Conservation (phyloP, 495 filamentous ascomycete species). For the Podospora anserina region DNA sequence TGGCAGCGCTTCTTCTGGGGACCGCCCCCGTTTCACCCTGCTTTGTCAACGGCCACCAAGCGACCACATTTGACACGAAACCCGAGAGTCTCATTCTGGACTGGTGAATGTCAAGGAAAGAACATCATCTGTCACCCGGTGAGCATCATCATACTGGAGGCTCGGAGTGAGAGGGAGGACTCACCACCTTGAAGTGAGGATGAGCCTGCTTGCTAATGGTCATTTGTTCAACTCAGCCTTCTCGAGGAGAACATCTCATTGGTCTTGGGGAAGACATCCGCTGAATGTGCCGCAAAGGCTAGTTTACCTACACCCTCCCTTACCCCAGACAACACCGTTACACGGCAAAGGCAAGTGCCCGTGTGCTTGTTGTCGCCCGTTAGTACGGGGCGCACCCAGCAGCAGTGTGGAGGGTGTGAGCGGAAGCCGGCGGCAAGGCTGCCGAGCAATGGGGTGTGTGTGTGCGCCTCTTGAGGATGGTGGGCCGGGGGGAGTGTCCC, state of each 20-base stretch:
- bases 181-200: not conserved
- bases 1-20: constrained; percentile 6
- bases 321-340: not conserved
- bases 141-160: not conserved
- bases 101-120: not conserved
- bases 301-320: constrained; percentile 5
- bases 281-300: not conserved
- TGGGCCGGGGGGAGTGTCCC: not conserved
- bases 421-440: constrained; percentile 11
- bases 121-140: constrained; percentile 16
- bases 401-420: not conserved
- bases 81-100: not conserved
- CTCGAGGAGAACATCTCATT: constrained; percentile 1
- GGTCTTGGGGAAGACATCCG: constrained; percentile 11
- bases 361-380: not conserved
- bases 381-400: not conserved
- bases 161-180: not conserved
- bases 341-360: not conserved
- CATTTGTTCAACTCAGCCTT: constrained; percentile 22
- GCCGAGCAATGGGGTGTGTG: not conserved
- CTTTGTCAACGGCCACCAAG: constrained; percentile 13
- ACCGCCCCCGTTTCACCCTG: constrained; percentile 16
- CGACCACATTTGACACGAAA: constrained; percentile 10
- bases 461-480: not conserved
- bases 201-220: constrained; percentile 11